Conservation (phyloP, 768 basidiomycete genomes). For the Tylopilus sp. region DNA sequence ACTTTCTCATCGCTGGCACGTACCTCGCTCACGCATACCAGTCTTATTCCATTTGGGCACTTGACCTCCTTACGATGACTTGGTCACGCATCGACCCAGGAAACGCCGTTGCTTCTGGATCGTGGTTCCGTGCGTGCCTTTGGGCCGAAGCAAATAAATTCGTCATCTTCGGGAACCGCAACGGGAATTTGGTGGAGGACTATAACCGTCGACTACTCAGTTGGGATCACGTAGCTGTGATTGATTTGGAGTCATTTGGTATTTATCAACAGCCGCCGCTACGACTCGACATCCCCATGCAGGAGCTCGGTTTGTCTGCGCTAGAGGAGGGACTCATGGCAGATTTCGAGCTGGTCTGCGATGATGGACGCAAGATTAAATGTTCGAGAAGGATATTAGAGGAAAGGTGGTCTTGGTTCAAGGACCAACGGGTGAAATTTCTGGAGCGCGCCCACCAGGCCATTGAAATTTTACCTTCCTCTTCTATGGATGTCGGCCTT, state of each 20-base stretch:
- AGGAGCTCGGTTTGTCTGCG: constrained; percentile 79
- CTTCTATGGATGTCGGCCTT: constrained; percentile 58
- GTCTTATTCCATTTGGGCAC: constrained; percentile 94
- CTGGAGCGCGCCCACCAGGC: constrained; percentile 53
- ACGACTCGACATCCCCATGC: constrained; percentile 65
- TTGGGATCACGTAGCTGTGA: constrained; percentile 89
- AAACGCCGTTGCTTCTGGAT: constrained; percentile 78
- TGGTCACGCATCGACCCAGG: constrained; percentile 91
- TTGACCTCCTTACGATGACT: constrained; percentile 77
- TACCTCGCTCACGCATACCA: constrained; percentile 94
- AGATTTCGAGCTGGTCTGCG: constrained; percentile 91
- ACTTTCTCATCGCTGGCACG: constrained; percentile 92
- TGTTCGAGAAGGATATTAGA: constrained; percentile 85
- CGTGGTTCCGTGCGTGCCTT: constrained; percentile 91
- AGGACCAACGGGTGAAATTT: constrained; percentile 60
- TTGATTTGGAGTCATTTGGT: constrained; percentile 92
- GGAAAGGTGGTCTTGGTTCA: constrained; percentile 96
- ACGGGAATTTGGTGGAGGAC: constrained; percentile 86
- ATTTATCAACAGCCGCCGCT: constrained; percentile 85
- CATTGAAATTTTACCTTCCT: constrained; percentile 56
- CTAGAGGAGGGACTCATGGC: constrained; percentile 78
- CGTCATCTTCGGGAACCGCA: constrained; percentile 85
- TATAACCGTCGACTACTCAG: constrained; percentile 88
- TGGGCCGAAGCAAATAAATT: constrained; percentile 85
- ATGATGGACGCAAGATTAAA: constrained; percentile 79